phyloP scores from a whole-genome alignment of 2,329 filamentous ascomycete species.

The Zalaria obscura region DNA sequence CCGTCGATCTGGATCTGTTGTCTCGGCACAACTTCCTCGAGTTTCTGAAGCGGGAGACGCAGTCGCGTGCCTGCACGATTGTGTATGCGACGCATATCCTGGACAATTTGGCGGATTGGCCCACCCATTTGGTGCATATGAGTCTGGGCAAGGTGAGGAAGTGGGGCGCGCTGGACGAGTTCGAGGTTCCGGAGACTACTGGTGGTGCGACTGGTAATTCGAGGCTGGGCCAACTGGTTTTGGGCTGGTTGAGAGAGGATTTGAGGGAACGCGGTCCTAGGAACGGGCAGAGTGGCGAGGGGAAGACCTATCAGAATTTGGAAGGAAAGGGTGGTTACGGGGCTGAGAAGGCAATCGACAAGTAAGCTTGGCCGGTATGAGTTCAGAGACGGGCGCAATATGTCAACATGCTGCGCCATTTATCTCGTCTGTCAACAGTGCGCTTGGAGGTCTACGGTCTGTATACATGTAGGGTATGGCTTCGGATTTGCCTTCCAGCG shows the following conservation, averaged over 20 bases:
- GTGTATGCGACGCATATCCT: conserved; percentile 97
- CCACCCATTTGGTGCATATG: conserved; percentile 93
- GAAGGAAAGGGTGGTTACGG: conserved; percentile 53
- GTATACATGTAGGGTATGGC: too few species aligned
- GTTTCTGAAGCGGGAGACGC: conserved; percentile 80
- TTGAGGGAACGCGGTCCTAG: conserved; percentile 65
- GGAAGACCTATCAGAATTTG: conserved; percentile 46
- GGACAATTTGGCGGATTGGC: conserved; percentile 89
- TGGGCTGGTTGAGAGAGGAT: conserved; percentile 77
- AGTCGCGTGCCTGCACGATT: conserved; percentile 69
- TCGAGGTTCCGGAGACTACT: conserved; percentile 43
- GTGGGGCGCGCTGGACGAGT: conserved; percentile 61
- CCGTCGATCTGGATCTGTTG: conserved; percentile 85
- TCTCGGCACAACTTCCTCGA: conserved; percentile 70
- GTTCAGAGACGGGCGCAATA: too few species aligned
- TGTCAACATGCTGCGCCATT: too few species aligned
- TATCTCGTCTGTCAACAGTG: too few species aligned
- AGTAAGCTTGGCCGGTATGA: too few species aligned
- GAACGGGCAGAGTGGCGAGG: conserved; percentile 45
- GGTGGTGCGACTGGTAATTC: conserved; percentile 54
- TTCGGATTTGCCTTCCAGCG: too few species aligned
- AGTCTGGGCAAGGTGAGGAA: conserved; percentile 76
- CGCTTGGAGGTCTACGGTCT: too few species aligned
- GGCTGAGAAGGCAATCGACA: conserved; percentile 30
- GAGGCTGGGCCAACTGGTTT: conserved; percentile 70